Base-by-base conservation (phyloP, 148 eudicot genomes). In the Rhododendron griersonianum region DNA sequence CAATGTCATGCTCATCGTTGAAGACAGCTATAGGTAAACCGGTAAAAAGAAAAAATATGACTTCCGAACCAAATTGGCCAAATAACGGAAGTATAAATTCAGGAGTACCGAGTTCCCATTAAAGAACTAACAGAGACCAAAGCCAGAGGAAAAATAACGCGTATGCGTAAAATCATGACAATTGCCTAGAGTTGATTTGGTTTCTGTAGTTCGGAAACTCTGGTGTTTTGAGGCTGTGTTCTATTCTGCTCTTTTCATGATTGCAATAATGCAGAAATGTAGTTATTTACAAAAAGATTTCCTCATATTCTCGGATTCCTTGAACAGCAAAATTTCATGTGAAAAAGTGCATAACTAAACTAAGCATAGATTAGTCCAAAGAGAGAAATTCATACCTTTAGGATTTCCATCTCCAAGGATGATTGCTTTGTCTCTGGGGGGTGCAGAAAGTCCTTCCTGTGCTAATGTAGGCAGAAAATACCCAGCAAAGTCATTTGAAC, bases 321-420 rank as follows among this genome's bases (percentile, higher is more conserved):
- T 50, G 44, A 30, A 51, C 39, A 80, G 33, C 1, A 11, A 25
- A 65, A 67, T 8, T 25, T 21, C 35, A 10, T 25, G 74, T 1
- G 3, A 11, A 65, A 67, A 3, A 25, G 35, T 67, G 35, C 14
- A n/a, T 10, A 3, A 59, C 33, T 25, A 67, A 25, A 25, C 15
- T 25, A 25, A 67, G 33, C 2, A 25, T 15, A 30, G 65, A 51
- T 28, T 16, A 16, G 2, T 4, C n/a, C 11, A 74, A 47, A 25
- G 3, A 11, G 33, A 13, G 5, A 39, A 3, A 71, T 14, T 1
- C 3, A 33, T 89, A 93, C 95, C 95, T 88, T 91, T 92, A 15
- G 86, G 86, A 61, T 86, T 92, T 78, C 96, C 96, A 65, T 93
- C 93, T 44, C 94, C 96, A 7, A 61, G 73, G 77, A 93, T 87